A percentile compares a stretch with the other conserved stretches of the same genome.
phyloP scores from a whole-genome alignment of 2,329 filamentous ascomycete species.

The Orbilia ellipsospora region DNA sequence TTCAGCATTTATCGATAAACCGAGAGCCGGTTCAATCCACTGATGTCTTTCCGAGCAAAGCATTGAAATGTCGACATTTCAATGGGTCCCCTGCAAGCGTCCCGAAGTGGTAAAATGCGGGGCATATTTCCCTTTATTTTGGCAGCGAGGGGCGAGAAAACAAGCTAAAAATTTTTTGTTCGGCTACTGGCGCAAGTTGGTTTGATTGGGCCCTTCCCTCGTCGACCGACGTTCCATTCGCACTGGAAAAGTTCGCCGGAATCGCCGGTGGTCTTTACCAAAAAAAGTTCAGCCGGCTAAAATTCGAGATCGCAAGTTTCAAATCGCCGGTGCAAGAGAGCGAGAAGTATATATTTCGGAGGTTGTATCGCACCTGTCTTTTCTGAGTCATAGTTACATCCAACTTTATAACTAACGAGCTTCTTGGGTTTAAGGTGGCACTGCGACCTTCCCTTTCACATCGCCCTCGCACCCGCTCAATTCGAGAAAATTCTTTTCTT shows the following conservation, averaged over 20 bases:
- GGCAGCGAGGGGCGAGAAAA: slow-evolving; percentile 2
- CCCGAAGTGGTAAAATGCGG: slow-evolving; percentile 13
- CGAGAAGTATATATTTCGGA: slow-evolving; percentile 7
- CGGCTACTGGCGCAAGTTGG: slow-evolving; percentile 46
- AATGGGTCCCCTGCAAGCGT: slow-evolving; percentile 1
- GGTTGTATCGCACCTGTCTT: slow-evolving; percentile 12
- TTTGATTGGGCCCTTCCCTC: not conserved
- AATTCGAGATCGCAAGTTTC: slow-evolving; percentile 11
- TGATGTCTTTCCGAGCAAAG: no score
- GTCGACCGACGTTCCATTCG: not conserved
- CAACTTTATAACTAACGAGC: not conserved
- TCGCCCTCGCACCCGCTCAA: not conserved
- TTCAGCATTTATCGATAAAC: no score
- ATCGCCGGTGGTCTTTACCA: slow-evolving; percentile 3
- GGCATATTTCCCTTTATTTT: slow-evolving; percentile 1
- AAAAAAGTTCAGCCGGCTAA: slow-evolving; percentile 19
- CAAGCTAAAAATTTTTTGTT: slow-evolving; percentile 19
- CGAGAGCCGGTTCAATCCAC: no score
- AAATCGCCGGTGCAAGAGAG: not conserved
- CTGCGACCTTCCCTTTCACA: slow-evolving; percentile 9
- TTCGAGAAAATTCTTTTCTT: slow-evolving; percentile 13
- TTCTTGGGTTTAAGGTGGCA: no score
- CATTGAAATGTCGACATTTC: no score
- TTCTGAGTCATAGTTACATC: slow-evolving; percentile 35
- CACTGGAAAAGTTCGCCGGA: slow-evolving; percentile 9